These are phyloP conservation scores for Medicago truncatula DNA, from an alignment of 306 rosid species.

Conservation along the genomic window DNA sequence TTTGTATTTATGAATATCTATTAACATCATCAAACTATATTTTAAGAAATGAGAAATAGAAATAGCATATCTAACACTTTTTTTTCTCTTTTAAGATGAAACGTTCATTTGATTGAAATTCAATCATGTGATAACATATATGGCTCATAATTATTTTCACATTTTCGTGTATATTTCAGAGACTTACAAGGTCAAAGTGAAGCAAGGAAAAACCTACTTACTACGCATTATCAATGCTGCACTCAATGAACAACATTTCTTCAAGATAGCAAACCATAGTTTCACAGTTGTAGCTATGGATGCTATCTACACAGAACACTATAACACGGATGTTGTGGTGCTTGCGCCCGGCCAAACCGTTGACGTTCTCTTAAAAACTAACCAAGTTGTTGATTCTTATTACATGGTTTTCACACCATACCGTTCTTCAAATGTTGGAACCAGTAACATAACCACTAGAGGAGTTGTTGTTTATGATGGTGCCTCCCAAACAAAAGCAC, in stretches of 20 bases:
- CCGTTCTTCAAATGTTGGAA: rapidly evolving
- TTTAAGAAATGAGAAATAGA: too few relatives aligned
- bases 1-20: too few relatives aligned
- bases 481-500: constrained; percentile 6
- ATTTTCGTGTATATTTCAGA: constrained; percentile 8
- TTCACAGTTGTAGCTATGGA: constrained; percentile 71
- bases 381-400: constrained; percentile 55
- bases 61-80: too few relatives aligned
- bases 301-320: constrained; percentile 58
- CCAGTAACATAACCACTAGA: constrained; percentile 44
- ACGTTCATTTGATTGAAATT: too few relatives aligned
- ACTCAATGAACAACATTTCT: constrained; percentile 71
- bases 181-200: constrained; percentile 45
- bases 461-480: constrained; percentile 53
- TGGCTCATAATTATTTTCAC: not conserved
- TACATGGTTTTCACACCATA: constrained; percentile 59
- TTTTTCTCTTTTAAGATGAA: too few relatives aligned
- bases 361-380: constrained; percentile 56
- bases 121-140: too few relatives aligned
- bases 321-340: constrained; percentile 53
- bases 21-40: too few relatives aligned
- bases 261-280: constrained; percentile 65
- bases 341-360: constrained; percentile 66
- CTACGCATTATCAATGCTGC: constrained; percentile 64
- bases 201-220: constrained; percentile 58